These are phyloP conservation scores for Pulveroboletus sp. DNA, from an alignment of 768 basidiomycete genomes.

Conservation along the genomic window DNA sequence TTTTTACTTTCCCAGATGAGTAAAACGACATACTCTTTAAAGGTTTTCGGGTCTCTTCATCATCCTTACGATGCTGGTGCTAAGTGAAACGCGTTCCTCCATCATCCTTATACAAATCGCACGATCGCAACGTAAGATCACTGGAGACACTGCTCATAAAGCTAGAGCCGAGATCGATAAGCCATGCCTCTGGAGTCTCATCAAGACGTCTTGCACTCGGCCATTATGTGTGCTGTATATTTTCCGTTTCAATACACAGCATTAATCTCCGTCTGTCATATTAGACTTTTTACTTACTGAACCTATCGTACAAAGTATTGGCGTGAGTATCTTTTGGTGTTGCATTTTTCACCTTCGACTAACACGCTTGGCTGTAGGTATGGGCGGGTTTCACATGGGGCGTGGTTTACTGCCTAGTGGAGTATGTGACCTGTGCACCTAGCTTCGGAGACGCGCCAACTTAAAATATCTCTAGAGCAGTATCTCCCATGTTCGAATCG, in stretches of 20 bases:
- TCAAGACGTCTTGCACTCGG: conserved; percentile 64
- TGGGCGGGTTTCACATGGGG: conserved; percentile 76
- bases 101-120: conserved; percentile 65
- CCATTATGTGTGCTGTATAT: conserved; percentile 53
- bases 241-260: not conserved
- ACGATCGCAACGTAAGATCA: conserved; percentile 55
- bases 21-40: conserved; percentile 26
- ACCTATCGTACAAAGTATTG: conserved; percentile 68
- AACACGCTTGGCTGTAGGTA: conserved; percentile 34
- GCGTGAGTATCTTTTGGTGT: conserved; percentile 38
- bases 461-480: conserved; percentile 35
- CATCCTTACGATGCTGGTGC: too few species aligned
- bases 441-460: not conserved
- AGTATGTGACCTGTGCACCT: conserved; percentile 31
- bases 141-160: conserved; percentile 56
- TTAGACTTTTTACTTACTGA: conserved; percentile 38
- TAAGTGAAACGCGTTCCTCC: too few species aligned
- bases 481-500: conserved; percentile 48
- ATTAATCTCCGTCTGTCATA: not conserved
- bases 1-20: not conserved
- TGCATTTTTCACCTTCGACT: not conserved
- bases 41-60: too few species aligned
- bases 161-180: conserved; percentile 61
- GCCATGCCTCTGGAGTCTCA: conserved; percentile 46
- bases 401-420: conserved; percentile 59